Evolutionary conservation across 495 filamentous ascomycete species (phyloP).

Genomic region (Emericellopsis terricola): DNA sequence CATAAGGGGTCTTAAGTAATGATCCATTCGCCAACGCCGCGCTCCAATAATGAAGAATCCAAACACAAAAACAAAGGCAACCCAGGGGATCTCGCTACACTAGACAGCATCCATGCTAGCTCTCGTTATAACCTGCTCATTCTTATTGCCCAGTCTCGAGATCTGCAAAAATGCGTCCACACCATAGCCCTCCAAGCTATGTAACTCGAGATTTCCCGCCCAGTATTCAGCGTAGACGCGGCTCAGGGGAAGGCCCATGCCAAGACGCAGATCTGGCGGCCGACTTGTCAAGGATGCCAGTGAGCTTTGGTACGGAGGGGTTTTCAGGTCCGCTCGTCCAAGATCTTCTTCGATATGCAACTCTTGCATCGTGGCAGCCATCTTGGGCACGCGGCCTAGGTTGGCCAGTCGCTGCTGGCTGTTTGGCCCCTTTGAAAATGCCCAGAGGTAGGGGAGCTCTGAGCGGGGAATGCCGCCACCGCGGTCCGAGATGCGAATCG

Average conservation of each 20-base stretch:
- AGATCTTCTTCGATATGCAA: conserved; percentile 25
- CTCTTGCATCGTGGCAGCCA: conserved; percentile 93
- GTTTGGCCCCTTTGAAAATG: conserved; percentile 79
- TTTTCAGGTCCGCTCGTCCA: conserved; percentile 9
- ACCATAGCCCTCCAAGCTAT: conserved; percentile 89
- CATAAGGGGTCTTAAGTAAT: no score
- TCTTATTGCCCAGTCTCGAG: conserved; percentile 94
- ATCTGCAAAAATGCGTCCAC: conserved; percentile 98
- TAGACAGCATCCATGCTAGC: conserved; percentile 81
- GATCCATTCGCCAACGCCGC: no score
- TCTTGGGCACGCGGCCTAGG: conserved; percentile 68
- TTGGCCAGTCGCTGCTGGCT: conserved; percentile 59
- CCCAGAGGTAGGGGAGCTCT: conserved; percentile 82
- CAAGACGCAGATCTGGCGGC: conserved; percentile 73
- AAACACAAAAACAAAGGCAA: not conserved
- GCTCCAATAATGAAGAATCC: not conserved
- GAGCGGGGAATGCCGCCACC: conserved; percentile 81
- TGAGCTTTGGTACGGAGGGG: conserved; percentile 35
- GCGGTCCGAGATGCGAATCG: conserved; percentile 87
- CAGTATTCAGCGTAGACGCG: conserved; percentile 97
- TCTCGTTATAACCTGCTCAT: conserved; percentile 81
- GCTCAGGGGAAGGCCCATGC: conserved; percentile 87
- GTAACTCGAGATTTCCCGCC: conserved; percentile 83
- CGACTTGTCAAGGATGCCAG: conserved; percentile 60
- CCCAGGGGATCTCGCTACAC: no score